phyloP scores from a whole-genome alignment of 176 grass and related monocot species.

The Cenchrus purpureus region DNA sequence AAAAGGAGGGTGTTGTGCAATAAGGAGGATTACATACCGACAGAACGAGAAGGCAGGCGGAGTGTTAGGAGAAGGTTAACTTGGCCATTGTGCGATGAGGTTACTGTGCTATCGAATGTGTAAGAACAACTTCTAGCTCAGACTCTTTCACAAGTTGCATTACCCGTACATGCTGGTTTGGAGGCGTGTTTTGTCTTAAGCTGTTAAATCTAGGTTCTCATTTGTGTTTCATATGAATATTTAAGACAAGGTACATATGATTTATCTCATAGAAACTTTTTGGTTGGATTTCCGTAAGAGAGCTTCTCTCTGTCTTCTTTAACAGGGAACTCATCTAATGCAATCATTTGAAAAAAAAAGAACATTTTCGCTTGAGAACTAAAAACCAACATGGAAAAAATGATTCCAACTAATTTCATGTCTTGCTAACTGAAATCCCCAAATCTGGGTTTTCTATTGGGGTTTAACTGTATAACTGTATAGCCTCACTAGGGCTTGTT shows the following conservation, averaged over 20 bases:
- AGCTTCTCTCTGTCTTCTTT: background rate
- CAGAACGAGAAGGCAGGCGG: slow-evolving; percentile 43
- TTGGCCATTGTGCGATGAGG: slow-evolving; percentile 43
- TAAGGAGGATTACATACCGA: slow-evolving; percentile 46
- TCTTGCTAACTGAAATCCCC: background rate
- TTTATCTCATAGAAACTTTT: background rate
- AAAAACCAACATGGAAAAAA: background rate
- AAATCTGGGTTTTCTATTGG: background rate
- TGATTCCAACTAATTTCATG: background rate
- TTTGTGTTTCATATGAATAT: slow-evolving; percentile 11
- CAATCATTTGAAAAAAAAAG: background rate
- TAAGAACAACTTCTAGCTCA: slow-evolving; percentile 52
- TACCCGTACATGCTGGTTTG: slow-evolving; percentile 11
- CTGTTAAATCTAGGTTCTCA: background rate
- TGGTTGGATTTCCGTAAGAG: background rate
- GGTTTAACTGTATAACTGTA: background rate
- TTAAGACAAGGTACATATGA: background rate
- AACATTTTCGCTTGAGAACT: background rate
- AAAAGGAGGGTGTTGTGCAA: slow-evolving; percentile 51
- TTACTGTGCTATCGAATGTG: slow-evolving; percentile 55
- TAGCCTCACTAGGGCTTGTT: background rate
- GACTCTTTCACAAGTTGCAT: slow-evolving; percentile 32
- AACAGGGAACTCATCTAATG: background rate
- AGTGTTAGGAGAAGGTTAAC: slow-evolving; percentile 45
- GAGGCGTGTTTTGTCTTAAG: background rate